A percentile compares a stretch with the other conserved stretches of the same genome.
phyloP scores from a whole-genome alignment of 2,329 filamentous ascomycete genomes.

The Neobulgaria alba region DNA sequence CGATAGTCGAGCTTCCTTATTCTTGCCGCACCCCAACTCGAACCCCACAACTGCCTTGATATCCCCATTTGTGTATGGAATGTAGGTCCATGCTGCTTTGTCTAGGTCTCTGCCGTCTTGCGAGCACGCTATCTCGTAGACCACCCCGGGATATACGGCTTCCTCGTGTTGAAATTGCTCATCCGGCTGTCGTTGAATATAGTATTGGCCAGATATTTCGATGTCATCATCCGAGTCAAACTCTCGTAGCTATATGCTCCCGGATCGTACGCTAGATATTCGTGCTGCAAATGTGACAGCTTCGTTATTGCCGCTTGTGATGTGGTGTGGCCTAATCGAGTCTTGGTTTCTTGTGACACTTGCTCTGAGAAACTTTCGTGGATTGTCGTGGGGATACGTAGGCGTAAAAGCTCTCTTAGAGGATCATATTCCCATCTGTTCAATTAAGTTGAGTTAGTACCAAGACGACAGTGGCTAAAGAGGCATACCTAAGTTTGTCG shows the following conservation, averaged over 20 bases:
- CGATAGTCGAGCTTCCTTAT: slow-evolving; percentile 12
- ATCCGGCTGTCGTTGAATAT: slow-evolving; percentile 8
- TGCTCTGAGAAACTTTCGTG: slow-evolving; percentile 14
- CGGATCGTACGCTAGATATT: slow-evolving; percentile 11
- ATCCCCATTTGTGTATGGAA: slow-evolving; percentile 12
- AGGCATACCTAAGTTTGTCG: slow-evolving; percentile 1
- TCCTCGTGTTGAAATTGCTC: slow-evolving; percentile 10
- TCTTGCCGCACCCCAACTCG: slow-evolving; percentile 11
- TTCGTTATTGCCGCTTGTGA: slow-evolving; percentile 15
- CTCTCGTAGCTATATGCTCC: slow-evolving; percentile 12
- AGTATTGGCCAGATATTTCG: slow-evolving; percentile 6
- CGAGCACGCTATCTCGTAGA: slow-evolving; percentile 12
- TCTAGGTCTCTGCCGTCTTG: slow-evolving; percentile 6
- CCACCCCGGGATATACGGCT: slow-evolving; percentile 8
- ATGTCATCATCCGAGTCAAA: slow-evolving; percentile 10
- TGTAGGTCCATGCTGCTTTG: slow-evolving; percentile 11
- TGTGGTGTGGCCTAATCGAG: slow-evolving; percentile 15
- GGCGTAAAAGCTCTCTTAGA: slow-evolving; percentile 10
- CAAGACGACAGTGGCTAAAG: neutral
- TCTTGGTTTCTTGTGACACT: slow-evolving; percentile 15
- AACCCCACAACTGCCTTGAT: slow-evolving; percentile 13
- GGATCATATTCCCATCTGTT: neutral
- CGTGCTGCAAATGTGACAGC: slow-evolving; percentile 11
- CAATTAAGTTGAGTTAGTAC: neutral
- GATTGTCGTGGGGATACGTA: slow-evolving; percentile 10